These are phyloP conservation scores for Nematodospora anomalae DNA, from an alignment of 1,139 yeast species.

Conservation along the genomic window DNA sequence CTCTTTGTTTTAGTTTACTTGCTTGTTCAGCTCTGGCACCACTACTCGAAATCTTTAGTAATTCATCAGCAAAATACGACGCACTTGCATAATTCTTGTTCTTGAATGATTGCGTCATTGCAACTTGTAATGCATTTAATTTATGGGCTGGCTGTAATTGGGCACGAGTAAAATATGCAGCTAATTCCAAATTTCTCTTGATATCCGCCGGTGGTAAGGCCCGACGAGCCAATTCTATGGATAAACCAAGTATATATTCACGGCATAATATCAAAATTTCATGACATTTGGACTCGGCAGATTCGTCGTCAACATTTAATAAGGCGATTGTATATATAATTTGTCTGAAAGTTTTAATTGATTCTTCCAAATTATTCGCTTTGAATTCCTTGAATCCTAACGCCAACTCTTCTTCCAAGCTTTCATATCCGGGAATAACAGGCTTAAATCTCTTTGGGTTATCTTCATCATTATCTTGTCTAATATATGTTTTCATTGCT, in stretches of 20 bases:
- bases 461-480: conserved; percentile 61
- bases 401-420: conserved; percentile 62
- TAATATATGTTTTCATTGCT: conserved; percentile 65
- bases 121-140: conserved; percentile 87
- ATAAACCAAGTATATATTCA: conserved; percentile 88
- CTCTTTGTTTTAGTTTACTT: conserved; percentile 70
- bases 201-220: conserved; percentile 65
- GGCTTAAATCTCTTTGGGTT: conserved; percentile 62
- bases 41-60: conserved; percentile 61
- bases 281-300: conserved; percentile 73
- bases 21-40: conserved; percentile 93
- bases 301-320: conserved; percentile 67
- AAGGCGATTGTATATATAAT: conserved; percentile 77
- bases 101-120: conserved; percentile 89
- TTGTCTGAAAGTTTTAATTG: conserved; percentile 75
- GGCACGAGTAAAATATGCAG: conserved; percentile 90
- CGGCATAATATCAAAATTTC: conserved; percentile 75
- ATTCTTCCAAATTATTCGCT: conserved; percentile 77
- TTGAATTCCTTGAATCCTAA: conserved; percentile 83
- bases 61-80: conserved; percentile 84
- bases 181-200: conserved; percentile 87
- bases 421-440: conserved; percentile 69
- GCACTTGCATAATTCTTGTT: conserved; percentile 87
- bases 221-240: conserved; percentile 89
- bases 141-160: conserved; percentile 81